Evolutionary conservation across 441 rosid genomes (phyloP).

Genomic region (Pelargonium citronellum): DNA sequence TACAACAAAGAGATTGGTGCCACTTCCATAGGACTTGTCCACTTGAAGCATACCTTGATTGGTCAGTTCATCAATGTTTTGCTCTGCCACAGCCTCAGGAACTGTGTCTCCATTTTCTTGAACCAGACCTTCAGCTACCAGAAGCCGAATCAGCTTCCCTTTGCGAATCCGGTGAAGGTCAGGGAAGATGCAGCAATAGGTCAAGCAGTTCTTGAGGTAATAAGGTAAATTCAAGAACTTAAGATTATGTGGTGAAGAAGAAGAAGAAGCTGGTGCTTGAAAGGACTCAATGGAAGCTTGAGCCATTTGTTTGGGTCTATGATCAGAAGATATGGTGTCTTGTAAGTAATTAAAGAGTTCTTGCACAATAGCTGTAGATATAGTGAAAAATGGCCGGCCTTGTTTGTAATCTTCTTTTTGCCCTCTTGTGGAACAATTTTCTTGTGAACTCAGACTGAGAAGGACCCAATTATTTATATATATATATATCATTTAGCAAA

Average conservation of each 20-base stretch:
- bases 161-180: slow-evolving; percentile 27
- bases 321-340: too few species aligned
- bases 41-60: slow-evolving; percentile 33
- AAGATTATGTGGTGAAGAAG: slow-evolving; percentile 18
- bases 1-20: slow-evolving; percentile 22
- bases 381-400: too few species aligned
- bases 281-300: too few species aligned
- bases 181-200: slow-evolving; percentile 37
- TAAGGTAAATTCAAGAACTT: slow-evolving; percentile 27
- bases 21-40: slow-evolving; percentile 16
- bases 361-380: too few species aligned
- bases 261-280: background rate
- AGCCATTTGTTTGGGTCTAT: too few species aligned
- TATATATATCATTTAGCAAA: too few species aligned
- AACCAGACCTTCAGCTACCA: slow-evolving; percentile 36
- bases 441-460: too few species aligned
- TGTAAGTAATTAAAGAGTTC: too few species aligned
- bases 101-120: slow-evolving; percentile 28
- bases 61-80: slow-evolving; percentile 26
- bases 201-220: slow-evolving; percentile 29
- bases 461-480: too few species aligned
- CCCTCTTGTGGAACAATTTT: too few species aligned
- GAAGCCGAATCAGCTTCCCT: slow-evolving; percentile 29
- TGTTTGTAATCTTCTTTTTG: too few species aligned
- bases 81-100: slow-evolving; percentile 32